Base-by-base conservation (phyloP, 441 rosid species). In the Populus hybrid region DNA sequence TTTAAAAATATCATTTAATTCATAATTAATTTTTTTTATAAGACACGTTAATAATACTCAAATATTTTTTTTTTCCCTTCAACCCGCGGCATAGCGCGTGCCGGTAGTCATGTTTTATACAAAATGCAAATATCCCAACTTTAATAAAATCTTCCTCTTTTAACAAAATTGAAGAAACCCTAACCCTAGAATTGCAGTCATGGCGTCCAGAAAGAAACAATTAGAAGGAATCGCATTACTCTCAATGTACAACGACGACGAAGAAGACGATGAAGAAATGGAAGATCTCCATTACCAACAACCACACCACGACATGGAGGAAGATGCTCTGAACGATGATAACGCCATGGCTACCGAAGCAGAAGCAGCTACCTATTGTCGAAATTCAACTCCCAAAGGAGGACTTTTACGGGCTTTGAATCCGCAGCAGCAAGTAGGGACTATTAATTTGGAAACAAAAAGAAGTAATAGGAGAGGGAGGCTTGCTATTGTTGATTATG, bases 241-340 rank as follows among this genome's bases (percentile, higher is more conserved):
- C 0, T 94, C 99, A 21, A 83, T 94, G 85, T 97, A 97, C 86
- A 87, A 86, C 84, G 99, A 95, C 71, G 98, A 92, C 76, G 98
- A 95, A 59, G 99, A 92, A 79, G 98, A 95, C 46, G 99, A 96
- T 79, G 99, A 91, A n/a, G 99, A 91, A 19, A 91, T 93, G 95
- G 97, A 91, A 69, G 93, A 92, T 38, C 81, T 79, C 30, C 89
- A 88, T 14, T 86, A 86, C 18, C 84, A 80, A n/a, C 79, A 80
- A 10, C 67, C 18, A 3, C 82, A 38, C 28, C 82, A 72, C 46
- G 78, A 73, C 14, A 74, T 79, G 80, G 95, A 79, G 30, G 89
- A 79, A 50, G 89, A 85, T 77, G 75, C 69, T 70, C 73, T 75
- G 32, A n/a, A 35, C 28, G 75, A 8, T 19, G 82, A 81, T 35